Evolutionary conservation across 257 asterid genomes (phyloP).

Genomic region (Solanum stenotomum): DNA sequence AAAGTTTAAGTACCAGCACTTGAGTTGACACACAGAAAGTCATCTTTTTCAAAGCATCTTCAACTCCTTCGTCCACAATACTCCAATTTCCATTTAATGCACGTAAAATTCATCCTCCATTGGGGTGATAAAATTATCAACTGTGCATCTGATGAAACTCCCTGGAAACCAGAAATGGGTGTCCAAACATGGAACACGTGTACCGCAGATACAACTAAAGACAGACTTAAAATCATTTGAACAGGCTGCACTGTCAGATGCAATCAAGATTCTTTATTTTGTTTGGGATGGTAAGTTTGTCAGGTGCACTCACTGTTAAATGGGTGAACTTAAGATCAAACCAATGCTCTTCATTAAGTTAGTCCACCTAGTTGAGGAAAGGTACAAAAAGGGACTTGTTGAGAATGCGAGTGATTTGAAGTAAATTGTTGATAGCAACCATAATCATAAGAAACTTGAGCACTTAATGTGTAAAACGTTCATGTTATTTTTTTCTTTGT

Average conservation of each 20-base stretch:
- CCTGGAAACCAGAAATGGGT: background rate
- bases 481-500: background rate
- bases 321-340: background rate
- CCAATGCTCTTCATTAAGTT: background rate
- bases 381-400: background rate
- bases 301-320: background rate
- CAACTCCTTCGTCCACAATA: background rate
- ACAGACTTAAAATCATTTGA: background rate
- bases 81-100: background rate
- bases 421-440: background rate
- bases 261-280: background rate
- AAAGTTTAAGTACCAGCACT: background rate
- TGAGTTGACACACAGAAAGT: background rate
- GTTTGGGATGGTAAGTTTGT: background rate
- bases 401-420: background rate
- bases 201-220: background rate
- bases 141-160: background rate
- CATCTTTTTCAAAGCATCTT: background rate
- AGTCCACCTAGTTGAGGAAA: background rate
- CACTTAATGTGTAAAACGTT: background rate
- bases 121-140: background rate
- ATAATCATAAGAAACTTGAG: background rate
- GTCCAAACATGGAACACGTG: background rate
- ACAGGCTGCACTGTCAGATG: background rate
- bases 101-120: background rate